phyloP scores from a whole-genome alignment of 805 yeast genomes.

The Yamadazyma laniorum region DNA sequence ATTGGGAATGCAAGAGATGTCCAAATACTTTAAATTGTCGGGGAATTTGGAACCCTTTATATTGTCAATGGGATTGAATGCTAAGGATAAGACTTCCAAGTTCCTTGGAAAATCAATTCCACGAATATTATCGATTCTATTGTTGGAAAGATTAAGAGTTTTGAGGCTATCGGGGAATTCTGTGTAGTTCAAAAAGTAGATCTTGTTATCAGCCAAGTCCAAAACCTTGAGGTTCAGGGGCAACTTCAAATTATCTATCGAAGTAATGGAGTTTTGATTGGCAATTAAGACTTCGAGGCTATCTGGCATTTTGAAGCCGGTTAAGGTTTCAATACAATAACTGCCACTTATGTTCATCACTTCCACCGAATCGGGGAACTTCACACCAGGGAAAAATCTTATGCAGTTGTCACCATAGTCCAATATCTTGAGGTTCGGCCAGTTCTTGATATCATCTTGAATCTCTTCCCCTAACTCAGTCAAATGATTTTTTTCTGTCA shows the following conservation, averaged over 20 bases:
- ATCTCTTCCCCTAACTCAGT: slow-evolving; percentile 35
- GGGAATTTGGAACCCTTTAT: slow-evolving; percentile 42
- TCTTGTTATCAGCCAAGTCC: slow-evolving; percentile 35
- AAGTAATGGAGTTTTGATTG: slow-evolving; percentile 31
- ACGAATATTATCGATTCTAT: slow-evolving; percentile 37
- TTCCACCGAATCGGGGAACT: slow-evolving; percentile 37
- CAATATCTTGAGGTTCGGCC: slow-evolving; percentile 32
- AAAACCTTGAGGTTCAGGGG: slow-evolving; percentile 32
- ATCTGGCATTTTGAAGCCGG: slow-evolving; percentile 40
- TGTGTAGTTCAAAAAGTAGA: slow-evolving; percentile 38
- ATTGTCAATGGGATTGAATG: slow-evolving; percentile 43
- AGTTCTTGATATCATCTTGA: slow-evolving; percentile 32
- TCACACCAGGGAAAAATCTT: slow-evolving; percentile 38
- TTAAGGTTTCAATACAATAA: slow-evolving; percentile 35
- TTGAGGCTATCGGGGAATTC: slow-evolving; percentile 34
- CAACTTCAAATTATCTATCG: slow-evolving; percentile 35
- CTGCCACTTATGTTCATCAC: slow-evolving; percentile 41
- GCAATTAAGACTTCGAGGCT: slow-evolving; percentile 29
- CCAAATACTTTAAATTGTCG: slow-evolving; percentile 34
- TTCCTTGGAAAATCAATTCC: slow-evolving; percentile 37
- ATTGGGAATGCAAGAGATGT: slow-evolving; percentile 42
- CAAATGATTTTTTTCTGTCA: slow-evolving; percentile 34
- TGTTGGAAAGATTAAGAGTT: slow-evolving; percentile 36
- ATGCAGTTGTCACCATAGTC: slow-evolving; percentile 41
- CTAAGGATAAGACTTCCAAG: slow-evolving; percentile 28